Evolutionary conservation across 129 eudicot species (phyloP).

Genomic region (Pittosporum tobira): DNA sequence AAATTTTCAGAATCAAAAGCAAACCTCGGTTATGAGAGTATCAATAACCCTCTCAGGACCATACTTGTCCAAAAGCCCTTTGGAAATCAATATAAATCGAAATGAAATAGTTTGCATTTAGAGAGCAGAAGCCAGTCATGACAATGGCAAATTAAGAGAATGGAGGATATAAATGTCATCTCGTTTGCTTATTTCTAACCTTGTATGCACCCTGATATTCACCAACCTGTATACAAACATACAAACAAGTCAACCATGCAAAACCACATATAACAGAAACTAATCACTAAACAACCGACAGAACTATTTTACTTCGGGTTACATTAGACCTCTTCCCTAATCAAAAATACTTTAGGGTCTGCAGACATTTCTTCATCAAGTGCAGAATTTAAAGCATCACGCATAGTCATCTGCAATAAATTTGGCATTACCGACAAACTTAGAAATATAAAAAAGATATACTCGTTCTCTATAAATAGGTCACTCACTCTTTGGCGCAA

Average conservation of each 20-base stretch:
- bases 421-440: not conserved
- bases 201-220: conserved; percentile 99
- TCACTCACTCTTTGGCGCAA: no score
- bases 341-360: conserved; percentile 72
- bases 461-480: no score
- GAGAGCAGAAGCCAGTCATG: not conserved
- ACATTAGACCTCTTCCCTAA: conserved; percentile 89
- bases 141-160: no score
- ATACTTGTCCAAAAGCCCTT: conserved; percentile 80
- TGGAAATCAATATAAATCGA: conserved; percentile 43
- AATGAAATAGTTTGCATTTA: not conserved
- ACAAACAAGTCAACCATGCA: not conserved
- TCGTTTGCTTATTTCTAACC: conserved; percentile 34
- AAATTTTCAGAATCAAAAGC: not conserved
- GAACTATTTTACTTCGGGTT: not conserved
- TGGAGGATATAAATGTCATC: not conserved
- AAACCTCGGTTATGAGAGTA: conserved; percentile 97
- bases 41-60: conserved; percentile 94
- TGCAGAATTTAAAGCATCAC: conserved; percentile 95
- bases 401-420: conserved; percentile 62
- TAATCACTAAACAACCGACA: not conserved
- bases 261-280: not conserved
- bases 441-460: no score
- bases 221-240: conserved; percentile 52
- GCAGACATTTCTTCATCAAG: conserved; percentile 98